Evolutionary conservation across 2,329 filamentous ascomycete species (phyloP).

Genomic region (Blastomyces silverae): DNA sequence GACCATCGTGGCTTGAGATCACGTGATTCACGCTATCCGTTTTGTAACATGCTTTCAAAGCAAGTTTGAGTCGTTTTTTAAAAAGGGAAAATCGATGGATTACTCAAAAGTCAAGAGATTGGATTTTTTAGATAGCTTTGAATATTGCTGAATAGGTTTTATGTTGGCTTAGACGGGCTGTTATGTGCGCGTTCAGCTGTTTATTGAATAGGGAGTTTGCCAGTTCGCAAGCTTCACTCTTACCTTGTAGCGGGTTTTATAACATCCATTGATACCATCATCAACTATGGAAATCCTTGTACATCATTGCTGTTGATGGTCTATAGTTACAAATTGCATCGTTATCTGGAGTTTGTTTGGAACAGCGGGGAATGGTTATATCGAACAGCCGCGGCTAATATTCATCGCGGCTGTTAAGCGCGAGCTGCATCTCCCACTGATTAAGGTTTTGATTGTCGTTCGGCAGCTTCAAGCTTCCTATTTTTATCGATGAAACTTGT

Average conservation of each 20-base stretch:
- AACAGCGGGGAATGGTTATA: background rate
- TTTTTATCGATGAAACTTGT: background rate
- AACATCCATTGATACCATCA: background rate
- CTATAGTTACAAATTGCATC: background rate
- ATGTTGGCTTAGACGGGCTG: background rate
- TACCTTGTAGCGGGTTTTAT: background rate
- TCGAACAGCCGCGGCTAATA: background rate
- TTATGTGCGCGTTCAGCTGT: background rate
- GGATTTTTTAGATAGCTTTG: too few relatives aligned
- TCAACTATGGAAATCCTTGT: background rate
- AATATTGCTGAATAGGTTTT: background rate
- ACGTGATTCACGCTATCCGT: background rate
- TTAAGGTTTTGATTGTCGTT: background rate
- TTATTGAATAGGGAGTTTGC: background rate
- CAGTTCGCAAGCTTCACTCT: background rate
- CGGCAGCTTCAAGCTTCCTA: background rate
- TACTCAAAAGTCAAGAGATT: background rate
- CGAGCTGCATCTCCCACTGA: background rate
- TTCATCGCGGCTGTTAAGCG: conserved; percentile 3
- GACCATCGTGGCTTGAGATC: conserved; percentile 12
- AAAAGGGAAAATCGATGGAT: background rate
- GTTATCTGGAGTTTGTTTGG: background rate
- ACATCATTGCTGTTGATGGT: background rate
- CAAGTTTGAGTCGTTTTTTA: background rate
- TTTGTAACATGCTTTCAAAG: background rate